Base-by-base conservation (phyloP, 2,329 filamentous ascomycete species). In the Mariannaea elegans region DNA sequence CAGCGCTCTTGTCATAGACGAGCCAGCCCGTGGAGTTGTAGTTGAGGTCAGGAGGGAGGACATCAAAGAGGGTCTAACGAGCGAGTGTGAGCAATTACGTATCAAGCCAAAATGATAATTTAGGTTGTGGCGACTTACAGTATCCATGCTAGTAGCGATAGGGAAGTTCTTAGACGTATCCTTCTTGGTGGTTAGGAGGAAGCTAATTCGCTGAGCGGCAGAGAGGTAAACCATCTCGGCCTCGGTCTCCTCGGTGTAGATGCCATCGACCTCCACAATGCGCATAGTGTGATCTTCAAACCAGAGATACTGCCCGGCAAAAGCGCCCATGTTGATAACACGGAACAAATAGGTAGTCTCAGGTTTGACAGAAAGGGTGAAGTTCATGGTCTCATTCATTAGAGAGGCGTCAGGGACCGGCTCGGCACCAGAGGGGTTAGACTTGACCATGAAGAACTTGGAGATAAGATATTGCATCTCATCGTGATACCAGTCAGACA, bases 271-370 rank as follows among this genome's bases (percentile, higher is more conserved):
- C 73, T 92, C 90, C 31, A 93, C 83, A 54, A 93, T 87, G 24
- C 80, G 84, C 77, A 93, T 86, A 29, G 84, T 88, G 66, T 89
- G 87, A 16, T 82, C 85, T 71, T 90, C 87, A 53, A 90, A 85
- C 86, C 87, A 90, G 45, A 90, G 71, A 64, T 89, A 88, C 67
- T 89, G 86, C 3, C 82, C 84, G 1, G 86, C 85, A 76, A 92
- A 93, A 14, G 90, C 90, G 13, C 87, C 90, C 18, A 92, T 85
- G 67, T 92, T 93, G 66, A 92, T 80, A 59, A 93, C 80, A 41
- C 88, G 88, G 67, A 94, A 82, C 8, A 92, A 78, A 59, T 94
- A 94, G 0, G 88, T 94, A 68, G 86, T 91, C 3, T 85, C 84
- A 0, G 90, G 87, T 65, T 88, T 67, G 3, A 93, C 84, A 0